These are phyloP conservation scores for Entomortierella parvispora DNA, from an alignment of 192 early-diverging fungal genomes.

Conservation along the genomic window DNA sequence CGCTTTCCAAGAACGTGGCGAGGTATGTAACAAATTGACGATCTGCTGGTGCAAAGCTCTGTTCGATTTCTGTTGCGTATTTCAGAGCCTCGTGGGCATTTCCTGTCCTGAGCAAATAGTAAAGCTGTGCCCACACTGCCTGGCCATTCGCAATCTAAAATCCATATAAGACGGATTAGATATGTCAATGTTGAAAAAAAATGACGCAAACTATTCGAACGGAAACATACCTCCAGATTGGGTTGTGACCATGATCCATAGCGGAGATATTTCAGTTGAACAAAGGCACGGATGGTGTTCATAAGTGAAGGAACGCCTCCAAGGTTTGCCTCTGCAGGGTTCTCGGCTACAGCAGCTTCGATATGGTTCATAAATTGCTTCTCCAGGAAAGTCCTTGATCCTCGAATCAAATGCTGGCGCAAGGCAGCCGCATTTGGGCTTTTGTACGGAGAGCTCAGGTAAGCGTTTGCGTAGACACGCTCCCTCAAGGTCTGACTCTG, in stretches of 20 bases:
- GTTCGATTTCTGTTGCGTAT: constrained; percentile 69
- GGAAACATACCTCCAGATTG: constrained; percentile 50
- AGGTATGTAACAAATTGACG: constrained; percentile 78
- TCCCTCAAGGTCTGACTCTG: constrained; percentile 53
- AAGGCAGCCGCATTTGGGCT: constrained; percentile 32
- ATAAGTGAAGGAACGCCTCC: constrained; percentile 86
- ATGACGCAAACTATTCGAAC: neutral
- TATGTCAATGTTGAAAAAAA: neutral
- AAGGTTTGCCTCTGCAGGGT: constrained; percentile 72
- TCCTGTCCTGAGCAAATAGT: constrained; percentile 82
- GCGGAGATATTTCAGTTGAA: constrained; percentile 75
- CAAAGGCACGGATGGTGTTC: constrained; percentile 73
- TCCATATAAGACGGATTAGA: neutral
- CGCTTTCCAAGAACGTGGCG: constrained; percentile 66
- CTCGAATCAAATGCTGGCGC: constrained; percentile 47
- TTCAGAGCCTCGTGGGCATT: constrained; percentile 71
- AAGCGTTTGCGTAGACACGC: constrained; percentile 50
- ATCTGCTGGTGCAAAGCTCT: constrained; percentile 66
- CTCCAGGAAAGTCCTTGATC: constrained; percentile 63
- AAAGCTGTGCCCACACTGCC: constrained; percentile 92
- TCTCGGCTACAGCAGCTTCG: constrained; percentile 62
- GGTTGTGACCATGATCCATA: constrained; percentile 58
- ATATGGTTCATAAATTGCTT: constrained; percentile 57
- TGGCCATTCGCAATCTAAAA: constrained; percentile 60
- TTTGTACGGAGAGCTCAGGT: constrained; percentile 38